These are phyloP conservation scores for Aspergillus funiculosus DNA, from an alignment of 495 filamentous ascomycete species.

Conservation along the genomic window DNA sequence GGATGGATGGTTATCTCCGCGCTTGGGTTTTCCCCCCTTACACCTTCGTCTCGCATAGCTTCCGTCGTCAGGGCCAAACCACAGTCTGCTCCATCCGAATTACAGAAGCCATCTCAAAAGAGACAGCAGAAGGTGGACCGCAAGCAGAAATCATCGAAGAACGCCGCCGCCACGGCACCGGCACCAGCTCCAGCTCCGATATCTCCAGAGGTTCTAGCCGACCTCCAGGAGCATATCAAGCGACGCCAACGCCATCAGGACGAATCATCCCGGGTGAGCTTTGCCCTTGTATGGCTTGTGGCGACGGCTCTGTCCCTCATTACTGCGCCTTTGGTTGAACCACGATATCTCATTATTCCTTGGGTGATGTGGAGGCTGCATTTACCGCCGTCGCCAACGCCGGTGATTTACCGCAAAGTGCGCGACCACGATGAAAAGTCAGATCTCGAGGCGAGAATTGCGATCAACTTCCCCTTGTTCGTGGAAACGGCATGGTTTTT, in stretches of 20 bases:
- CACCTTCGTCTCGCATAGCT: conserved; percentile 23
- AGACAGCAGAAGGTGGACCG: conserved; percentile 16
- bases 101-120: conserved; percentile 25
- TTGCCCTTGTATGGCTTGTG: conserved; percentile 62
- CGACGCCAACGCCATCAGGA: conserved; percentile 32
- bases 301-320: conserved; percentile 70
- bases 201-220: conserved; percentile 29
- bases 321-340: conserved; percentile 88
- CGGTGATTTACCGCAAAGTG: conserved; percentile 24
- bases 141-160: conserved; percentile 25
- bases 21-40: conserved; percentile 38
- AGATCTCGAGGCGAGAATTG: conserved; percentile 25
- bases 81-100: conserved; percentile 6
- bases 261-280: conserved; percentile 42
- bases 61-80: conserved; percentile 20
- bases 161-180: conserved; percentile 13
- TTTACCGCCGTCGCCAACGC: conserved; percentile 49
- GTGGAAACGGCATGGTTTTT: conserved; percentile 78
- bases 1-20: conserved; percentile 56
- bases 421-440: conserved; percentile 22
- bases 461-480: conserved; percentile 43
- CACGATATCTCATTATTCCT: conserved; percentile 87
- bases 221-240: conserved; percentile 30
- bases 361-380: conserved; percentile 93
- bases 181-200: conserved; percentile 21